Base-by-base conservation (phyloP, 257 asterid species). In the Perilla frutescens region DNA sequence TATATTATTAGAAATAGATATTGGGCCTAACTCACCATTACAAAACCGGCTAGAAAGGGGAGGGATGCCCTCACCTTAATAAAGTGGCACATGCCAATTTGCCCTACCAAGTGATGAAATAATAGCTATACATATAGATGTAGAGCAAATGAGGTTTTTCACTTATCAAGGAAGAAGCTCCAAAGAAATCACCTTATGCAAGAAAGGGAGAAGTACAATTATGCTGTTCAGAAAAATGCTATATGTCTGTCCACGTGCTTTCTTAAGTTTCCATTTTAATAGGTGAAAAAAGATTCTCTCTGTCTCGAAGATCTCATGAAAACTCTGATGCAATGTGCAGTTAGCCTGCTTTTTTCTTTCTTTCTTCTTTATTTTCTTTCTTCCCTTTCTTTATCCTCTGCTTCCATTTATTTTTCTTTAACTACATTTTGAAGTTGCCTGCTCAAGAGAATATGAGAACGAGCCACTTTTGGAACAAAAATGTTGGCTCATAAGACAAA, bases 381-480 rank as follows among this genome's bases (percentile, higher is more conserved):
- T 48, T 66, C 61, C 7, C 29, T 0, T 13, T 43, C 45, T 34
- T 57, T 4, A 2, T 7, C 12, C 26, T 20, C 26, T 20, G 26
- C 26, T 20, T 20, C 26, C 26, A 20, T 20, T 20, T 20, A 20
- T 20, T 36, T 15, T 51, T 1, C 45, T 58, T 8, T 14, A 34
- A 39, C 20, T n/a, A 39, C 64, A 39, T 62, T 50, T 37, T 37
- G 48, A 62, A 44, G 62, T 20, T 48, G 51, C 31, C 7, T 0
- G 8, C 29, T 72, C 11, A n/a, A 14, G 53, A 47, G 45, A 64
- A 13, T 31, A 14, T 47, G 51, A 62, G 55, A 39, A 10, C 65
- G 11, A 41, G 55, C 32, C 53, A 68, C 44, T 75, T 70, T 66
- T 54, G 43, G 15, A 10, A 51, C 41, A 61, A 51, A 60, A 68